Percentiles rank a stretch among this genome's conserved stretches.
phyloP scores from a whole-genome alignment of 129 eudicot species.

The Heracleum sosnowskyi region DNA sequence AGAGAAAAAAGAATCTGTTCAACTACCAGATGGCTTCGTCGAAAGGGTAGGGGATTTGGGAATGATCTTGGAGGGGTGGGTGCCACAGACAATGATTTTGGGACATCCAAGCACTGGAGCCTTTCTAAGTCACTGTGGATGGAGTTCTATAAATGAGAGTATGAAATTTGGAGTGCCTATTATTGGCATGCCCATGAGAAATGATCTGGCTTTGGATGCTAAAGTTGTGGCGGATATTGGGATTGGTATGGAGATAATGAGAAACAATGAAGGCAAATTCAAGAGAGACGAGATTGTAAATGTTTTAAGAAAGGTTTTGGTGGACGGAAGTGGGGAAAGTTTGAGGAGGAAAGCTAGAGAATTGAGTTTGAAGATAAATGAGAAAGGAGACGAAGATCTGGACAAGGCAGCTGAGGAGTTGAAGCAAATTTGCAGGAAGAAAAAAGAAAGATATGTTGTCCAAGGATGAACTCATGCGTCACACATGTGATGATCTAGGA shows the following conservation, averaged over 20 bases:
- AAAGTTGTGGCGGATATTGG: constrained; percentile 1
- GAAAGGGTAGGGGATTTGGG: background rate
- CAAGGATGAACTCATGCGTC: no score
- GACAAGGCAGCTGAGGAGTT: background rate
- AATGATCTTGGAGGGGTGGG: background rate
- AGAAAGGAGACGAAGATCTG: background rate
- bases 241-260: background rate
- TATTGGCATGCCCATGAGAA: background rate
- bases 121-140: background rate
- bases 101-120: constrained; percentile 1
- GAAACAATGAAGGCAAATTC: background rate
- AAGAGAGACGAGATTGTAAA: background rate
- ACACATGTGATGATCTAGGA: no score
- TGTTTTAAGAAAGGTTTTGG: background rate
- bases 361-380: background rate
- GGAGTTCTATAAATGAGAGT: background rate
- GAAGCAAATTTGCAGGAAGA: background rate
- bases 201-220: background rate
- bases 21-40: background rate
- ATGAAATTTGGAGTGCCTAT: constrained; percentile 2
- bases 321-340: background rate
- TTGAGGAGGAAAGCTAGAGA: background rate
- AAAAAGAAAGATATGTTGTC: background rate
- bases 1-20: background rate
- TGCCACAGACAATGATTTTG: background rate